These are phyloP conservation scores for Exophiala dermatitidis DNA, from an alignment of 2,329 filamentous ascomycete genomes.

Conservation along the genomic window DNA sequence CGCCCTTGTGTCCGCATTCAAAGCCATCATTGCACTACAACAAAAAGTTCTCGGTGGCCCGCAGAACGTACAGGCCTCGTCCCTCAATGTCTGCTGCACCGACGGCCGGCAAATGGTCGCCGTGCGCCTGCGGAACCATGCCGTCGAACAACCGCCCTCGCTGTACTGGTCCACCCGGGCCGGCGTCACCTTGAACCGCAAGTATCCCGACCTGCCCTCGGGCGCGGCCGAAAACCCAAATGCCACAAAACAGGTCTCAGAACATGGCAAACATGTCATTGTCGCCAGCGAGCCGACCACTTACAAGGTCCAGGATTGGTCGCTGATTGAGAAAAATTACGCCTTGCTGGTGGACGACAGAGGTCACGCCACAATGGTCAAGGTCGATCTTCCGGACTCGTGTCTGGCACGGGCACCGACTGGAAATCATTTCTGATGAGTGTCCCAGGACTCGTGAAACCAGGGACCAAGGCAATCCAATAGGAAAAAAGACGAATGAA, in stretches of 20 bases:
- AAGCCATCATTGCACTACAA: conserved; percentile 43
- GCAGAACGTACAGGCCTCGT: conserved; percentile 39
- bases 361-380: conserved; percentile 25
- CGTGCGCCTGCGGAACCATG: conserved; percentile 48
- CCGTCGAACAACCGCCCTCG: conserved; percentile 45
- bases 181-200: conserved; percentile 47
- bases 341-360: conserved; percentile 39
- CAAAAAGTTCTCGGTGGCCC: conserved; percentile 37
- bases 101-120: conserved; percentile 46
- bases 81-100: conserved; percentile 47
- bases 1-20: conserved; percentile 39
- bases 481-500: no score
- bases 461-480: neutral
- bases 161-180: conserved; percentile 47
- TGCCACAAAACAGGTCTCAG: conserved; percentile 33
- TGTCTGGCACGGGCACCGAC: conserved; percentile 16
- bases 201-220: conserved; percentile 46
- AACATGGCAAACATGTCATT: conserved; percentile 46
- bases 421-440: conserved; percentile 12
- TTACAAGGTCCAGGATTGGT: conserved; percentile 47
- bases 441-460: no score
- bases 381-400: conserved; percentile 11
- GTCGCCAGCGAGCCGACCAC: conserved; percentile 48
- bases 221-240: conserved; percentile 31
- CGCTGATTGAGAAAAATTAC: conserved; percentile 43